phyloP scores from a whole-genome alignment of 768 basidiomycete species.

The Lactarius deliciosus region DNA sequence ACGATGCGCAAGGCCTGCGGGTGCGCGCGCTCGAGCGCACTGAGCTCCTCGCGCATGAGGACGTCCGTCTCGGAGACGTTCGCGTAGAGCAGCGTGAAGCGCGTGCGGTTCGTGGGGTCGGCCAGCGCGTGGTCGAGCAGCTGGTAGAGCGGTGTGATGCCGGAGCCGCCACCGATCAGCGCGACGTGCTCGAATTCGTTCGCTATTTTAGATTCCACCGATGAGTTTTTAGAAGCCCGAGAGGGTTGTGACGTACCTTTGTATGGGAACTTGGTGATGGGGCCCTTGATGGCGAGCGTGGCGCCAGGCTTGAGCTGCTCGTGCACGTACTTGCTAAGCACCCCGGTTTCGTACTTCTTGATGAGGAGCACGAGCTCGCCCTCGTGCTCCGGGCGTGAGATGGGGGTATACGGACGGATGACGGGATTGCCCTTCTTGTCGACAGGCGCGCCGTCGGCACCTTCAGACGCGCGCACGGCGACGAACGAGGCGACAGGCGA shows the following conservation, averaged over 20 bases:
- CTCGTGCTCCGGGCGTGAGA: conserved; percentile 69
- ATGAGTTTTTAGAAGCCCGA: too few species aligned
- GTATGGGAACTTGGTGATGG: conserved; percentile 84
- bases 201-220: conserved; percentile 39
- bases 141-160: conserved; percentile 89
- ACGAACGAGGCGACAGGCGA: conserved; percentile 80
- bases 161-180: conserved; percentile 90
- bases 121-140: conserved; percentile 71
- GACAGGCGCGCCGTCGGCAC: conserved; percentile 44
- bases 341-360: conserved; percentile 82
- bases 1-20: conserved; percentile 76
- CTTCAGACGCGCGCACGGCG: conserved; percentile 70
- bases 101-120: conserved; percentile 83
- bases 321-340: conserved; percentile 82
- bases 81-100: conserved; percentile 89
- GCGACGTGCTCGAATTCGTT: conserved; percentile 86
- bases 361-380: conserved; percentile 80
- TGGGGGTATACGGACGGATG: conserved; percentile 90
- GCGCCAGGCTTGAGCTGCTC: conserved; percentile 74
- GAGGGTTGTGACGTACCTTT: conserved; percentile 49
- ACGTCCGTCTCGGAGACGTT: conserved; percentile 92
- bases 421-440: conserved; percentile 85
- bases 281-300: conserved; percentile 84
- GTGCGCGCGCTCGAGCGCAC: conserved; percentile 63
- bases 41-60: conserved; percentile 76